A percentile compares a stretch with the other conserved stretches of the same genome.
Conservation (phyloP, 2,329 filamentous ascomycete genomes). For the Stemphylium beticola region DNA sequence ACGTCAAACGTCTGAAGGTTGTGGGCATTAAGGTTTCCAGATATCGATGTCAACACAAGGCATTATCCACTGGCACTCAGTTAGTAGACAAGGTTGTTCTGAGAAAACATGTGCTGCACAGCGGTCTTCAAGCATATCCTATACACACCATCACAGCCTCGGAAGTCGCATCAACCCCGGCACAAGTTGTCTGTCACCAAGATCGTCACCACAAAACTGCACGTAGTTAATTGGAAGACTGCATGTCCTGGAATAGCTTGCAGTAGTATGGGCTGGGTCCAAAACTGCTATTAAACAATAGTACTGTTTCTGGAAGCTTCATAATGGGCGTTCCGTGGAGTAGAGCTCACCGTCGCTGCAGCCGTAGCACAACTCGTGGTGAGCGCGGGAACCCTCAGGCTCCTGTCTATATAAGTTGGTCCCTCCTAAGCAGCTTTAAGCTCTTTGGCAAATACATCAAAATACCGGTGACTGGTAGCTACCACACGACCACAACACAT, state of each 20-base stretch:
- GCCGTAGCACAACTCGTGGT: neutral
- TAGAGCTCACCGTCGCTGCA: conserved; percentile 1
- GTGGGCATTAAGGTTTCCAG: neutral
- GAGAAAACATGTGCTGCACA: neutral
- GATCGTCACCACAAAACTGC: neutral
- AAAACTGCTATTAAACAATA: neutral
- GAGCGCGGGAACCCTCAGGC: neutral
- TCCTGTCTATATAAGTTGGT: neutral
- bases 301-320: neutral
- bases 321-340: neutral
- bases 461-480: neutral
- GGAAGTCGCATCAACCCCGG: neutral
- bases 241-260: neutral
- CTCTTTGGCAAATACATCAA: neutral
- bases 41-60: neutral
- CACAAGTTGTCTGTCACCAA: neutral
- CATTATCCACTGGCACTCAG: neutral
- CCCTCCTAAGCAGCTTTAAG: neutral
- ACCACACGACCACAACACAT: neutral
- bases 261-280: neutral
- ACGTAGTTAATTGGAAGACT: neutral
- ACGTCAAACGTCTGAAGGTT: neutral
- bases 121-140: too few relatives aligned
- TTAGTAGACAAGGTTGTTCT: neutral
- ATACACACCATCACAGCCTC: neutral